Conservation (phyloP, 2,329 filamentous ascomycete genomes). For the Ceratocystis destructans region DNA sequence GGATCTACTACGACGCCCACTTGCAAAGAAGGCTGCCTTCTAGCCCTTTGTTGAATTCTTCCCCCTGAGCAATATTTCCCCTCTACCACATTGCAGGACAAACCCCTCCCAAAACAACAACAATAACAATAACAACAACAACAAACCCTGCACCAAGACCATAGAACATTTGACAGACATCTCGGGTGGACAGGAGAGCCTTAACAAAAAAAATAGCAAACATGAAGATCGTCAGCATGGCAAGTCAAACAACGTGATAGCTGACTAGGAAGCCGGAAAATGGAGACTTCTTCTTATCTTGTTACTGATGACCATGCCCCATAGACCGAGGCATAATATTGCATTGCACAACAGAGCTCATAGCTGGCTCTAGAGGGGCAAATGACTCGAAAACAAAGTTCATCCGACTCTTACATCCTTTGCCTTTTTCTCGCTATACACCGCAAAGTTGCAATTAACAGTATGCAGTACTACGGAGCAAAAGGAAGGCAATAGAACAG, state of each 20-base stretch:
- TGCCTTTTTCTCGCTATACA: background rate
- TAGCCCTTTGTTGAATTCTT: background rate
- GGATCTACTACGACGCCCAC: background rate
- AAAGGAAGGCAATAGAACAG: background rate
- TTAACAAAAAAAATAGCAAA: background rate
- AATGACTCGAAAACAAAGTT: background rate
- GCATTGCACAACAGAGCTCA: too few relatives aligned
- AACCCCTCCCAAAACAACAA: background rate
- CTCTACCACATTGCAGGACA: background rate
- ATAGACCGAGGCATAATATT: too few relatives aligned
- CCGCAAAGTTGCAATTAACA: background rate
- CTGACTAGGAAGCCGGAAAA: background rate
- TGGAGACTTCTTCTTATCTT: background rate
- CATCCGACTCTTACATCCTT: background rate
- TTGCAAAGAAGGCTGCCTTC: background rate
- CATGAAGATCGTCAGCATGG: background rate
- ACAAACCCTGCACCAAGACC: too few relatives aligned
- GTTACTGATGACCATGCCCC: too few relatives aligned
- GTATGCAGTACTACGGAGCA: background rate
- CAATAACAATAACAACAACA: too few relatives aligned
- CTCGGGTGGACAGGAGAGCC: too few relatives aligned
- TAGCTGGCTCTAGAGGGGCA: too few relatives aligned
- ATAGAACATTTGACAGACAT: background rate
- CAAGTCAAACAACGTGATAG: slow-evolving; percentile 1
- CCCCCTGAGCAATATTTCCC: background rate